Evolutionary conservation across 441 rosid species (phyloP), one percentile per base, ranked within the genome.

Genomic region (Pelargonium myrrhifolium): DNA sequence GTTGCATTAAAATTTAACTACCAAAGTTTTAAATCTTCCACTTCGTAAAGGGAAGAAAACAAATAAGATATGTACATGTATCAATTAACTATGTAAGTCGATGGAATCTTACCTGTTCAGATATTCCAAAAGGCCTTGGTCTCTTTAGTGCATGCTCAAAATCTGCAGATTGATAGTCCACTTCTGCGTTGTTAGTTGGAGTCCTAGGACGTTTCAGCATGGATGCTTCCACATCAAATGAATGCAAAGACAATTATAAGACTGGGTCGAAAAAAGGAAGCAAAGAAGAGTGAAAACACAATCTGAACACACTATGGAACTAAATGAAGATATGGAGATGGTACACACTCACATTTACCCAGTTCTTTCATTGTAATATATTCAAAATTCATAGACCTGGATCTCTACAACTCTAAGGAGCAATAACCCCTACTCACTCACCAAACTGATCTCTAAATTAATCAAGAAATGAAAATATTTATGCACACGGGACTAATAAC

Each of bases 131-230:
- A 31, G 88, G 81, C 65, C 93, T 79, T 62, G 93, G 18, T 76
- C 93, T 87, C 85, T 86, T 87, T 78, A 86, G 55, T 24, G 83
- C 81, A 73, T 77, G 85, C 66, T 89, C 93, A 75, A 90, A 87
- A 67, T 87, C 96, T 60, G 93, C 93, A 62, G 88, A 82, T 72
- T 87, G 93, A 72, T 87, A 87, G 71, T 89, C 93, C 76, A 86
- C 71, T 64, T 82, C 70, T 14, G 83, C 71, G 79, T 79, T 88
- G 75, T 74, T 81, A 10, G 83, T 70, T 22, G 87, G 86, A 35
- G 88, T 86, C 75, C 88, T 75, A 37, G 92, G 96, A 60, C 85
- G 86, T 71, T 89, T 89, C 76, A 84, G 68, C 68, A 86, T 70
- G 61, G 84, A 88, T 80, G 87, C 80, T 74, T 35, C 67, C 65